Evolutionary conservation across 2,329 filamentous ascomycete species (phyloP), one percentile per base, ranked within the genome.

Genomic region (Cladophialophora bantiana): DNA sequence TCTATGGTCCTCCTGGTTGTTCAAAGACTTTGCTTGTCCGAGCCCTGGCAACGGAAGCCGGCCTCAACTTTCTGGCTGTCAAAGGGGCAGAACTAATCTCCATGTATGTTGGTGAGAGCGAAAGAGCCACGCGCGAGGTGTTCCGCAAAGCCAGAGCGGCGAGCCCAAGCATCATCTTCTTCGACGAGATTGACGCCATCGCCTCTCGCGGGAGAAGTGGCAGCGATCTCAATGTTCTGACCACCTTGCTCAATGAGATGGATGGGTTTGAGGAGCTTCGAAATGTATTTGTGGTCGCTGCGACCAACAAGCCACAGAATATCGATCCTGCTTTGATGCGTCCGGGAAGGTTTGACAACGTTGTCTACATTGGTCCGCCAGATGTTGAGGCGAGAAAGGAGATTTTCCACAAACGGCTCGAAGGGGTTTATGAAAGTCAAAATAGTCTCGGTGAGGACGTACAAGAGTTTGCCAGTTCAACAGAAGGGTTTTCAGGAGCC

Each of bases 41-140:
- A 77, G 94, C 94, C 34, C 87, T 96, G 72, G 94, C 94, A 15
- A 96, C 93, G 6, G 93, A 96, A 77, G 92, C 92, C 35, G 90
- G 91, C 3, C 89, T 96, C 79, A 97, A 97, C 77, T 97, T 97
- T 83, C 89, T 97, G 75, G 90, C 93, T 7, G 92, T 98, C 71
- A 97, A 97, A 80, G 94, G 93, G 32, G 93, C 93, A 40, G 94
- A 97, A 78, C 86, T 97, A 12, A 88, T 97, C 67, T 96, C 93
- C 80, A 97, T 96, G 92, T 98, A 97, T 78, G 94, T 98, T 18
- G 94, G 94, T 68, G 94, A 98, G 78, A 94, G 93, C 1, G 94
- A 98, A 80, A 88, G 93, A 10, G 89, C 90, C 7, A 86, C 97
- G 50, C 88, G 94, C 42, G 90, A 93, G 63, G 87, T 97, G 0